Evolutionary conservation across 2,329 filamentous ascomycete species (phyloP), one percentile per base, ranked within the genome.

Genomic region (Colletotrichum sp.): DNA sequence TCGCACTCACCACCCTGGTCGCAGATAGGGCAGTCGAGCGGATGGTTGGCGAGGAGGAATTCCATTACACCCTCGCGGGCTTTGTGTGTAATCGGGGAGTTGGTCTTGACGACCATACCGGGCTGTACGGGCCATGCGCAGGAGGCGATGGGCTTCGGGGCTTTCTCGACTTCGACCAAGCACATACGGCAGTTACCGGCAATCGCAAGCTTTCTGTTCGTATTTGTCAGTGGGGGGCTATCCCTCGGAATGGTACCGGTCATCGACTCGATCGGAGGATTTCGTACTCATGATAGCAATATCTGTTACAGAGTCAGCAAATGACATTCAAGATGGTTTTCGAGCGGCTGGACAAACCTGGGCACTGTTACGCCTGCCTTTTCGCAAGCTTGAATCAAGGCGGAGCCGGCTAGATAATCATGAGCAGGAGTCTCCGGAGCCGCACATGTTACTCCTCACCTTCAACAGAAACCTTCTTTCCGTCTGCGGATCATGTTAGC

Each of bases 101-200:
- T 95, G 78, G 97, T 99, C 92, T 99, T 98, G 82, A 99, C 97
- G 68, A 98, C 96, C 97, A 99, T 99, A 77, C 97, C 97, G 72
- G 97, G 95, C 86, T 98, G 96, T 80, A 99, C 97, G 68, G 97
- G 97, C 97, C 97, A 99, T 81, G 97, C 97, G 87, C 97, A 99
- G 78, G 97, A 99, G 81, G 97, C 97, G 73, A 99, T 96, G 76
- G 97, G 97, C 89, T 99, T 99, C 76, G 97, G 97, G 77, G 95
- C 95, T 87, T 93, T 93, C 89, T 99, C 97, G 80, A 99, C 97
- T 90, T 99, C 97, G 83, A 99, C 97, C 83, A 99, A 89, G 88
- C 97, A 99, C 97, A 99, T 99, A 89, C 97, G 96, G 87, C 97
- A 99, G 88, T 99, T 99, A 87, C 97, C 97, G 83, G 97, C 97